Evolutionary conservation across 148 eudicot species (phyloP), one percentile per base, ranked within the genome.

Genomic region (Chenopodium formosanum): DNA sequence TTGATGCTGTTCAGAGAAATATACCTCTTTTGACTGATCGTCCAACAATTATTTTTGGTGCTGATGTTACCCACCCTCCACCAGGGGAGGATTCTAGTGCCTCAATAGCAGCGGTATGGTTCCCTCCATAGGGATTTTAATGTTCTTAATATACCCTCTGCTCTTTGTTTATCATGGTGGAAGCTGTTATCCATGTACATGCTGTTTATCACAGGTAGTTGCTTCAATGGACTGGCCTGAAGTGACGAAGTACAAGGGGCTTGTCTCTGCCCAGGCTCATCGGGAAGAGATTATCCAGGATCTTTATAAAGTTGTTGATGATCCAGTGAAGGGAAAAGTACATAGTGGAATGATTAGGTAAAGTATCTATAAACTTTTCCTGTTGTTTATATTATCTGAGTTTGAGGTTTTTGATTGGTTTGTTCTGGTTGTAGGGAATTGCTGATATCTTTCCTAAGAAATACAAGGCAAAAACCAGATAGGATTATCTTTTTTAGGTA

Each of bases 151-250:
- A 4, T 7, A 13, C 2, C 0, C 40, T 27, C 31, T 58, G 29
- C 8, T 75, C 17, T 53, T 37, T 47, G 29, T 23, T 53, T 56
- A 22, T 16, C 16, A 16, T 17, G 40, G 40, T 25, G 25, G 37
- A 4, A 23, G 7, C 1, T 10, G 32, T 20, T 62, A 32, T 46
- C 23, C 25, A 56, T n/a, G 73, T 53, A 47, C 16, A 9, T 66
- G 70, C 12, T 81, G 60, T 19, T 10, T 68, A 44, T 73, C 70
- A 14, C 83, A 93, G 98, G 98, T 94, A 20, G 98, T 94, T 79
- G 98, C 94, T 37, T 94, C 98, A 2, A 91, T 91, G 93, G 98
- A 94, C 70, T 92, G 98, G 98, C 97, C 95, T 0, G 84, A 83
- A 70, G 88, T 91, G n/a, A 91, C 97, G 0, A 94, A 84, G 65